Evolutionary conservation across 192 early-diverging fungal species (phyloP), one percentile per base, ranked within the genome.

Genomic region (Chytriomyces sp.): DNA sequence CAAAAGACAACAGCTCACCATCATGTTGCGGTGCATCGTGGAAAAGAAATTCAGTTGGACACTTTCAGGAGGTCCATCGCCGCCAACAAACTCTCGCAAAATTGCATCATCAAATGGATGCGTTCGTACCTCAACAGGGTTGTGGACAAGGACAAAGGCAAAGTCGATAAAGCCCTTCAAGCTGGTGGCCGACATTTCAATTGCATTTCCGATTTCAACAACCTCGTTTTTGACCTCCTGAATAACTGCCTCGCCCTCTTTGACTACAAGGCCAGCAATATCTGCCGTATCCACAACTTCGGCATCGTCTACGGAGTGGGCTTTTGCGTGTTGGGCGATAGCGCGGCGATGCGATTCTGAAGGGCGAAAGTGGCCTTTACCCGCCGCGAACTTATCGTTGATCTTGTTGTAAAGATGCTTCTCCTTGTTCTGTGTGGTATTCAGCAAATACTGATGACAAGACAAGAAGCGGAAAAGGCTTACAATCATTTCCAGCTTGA

Each of bases 41-140:
- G 39, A 36, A 56, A 81, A 81, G 49, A 81, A 78, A 28, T 54
- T 33, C 49, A 78, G 36, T 28, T 77, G 67, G 10, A 81, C 72
- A 26, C 28, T 34, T 14, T 31, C 65, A 6, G 44, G 52, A 0
- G 65, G 39, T 8, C 26, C 36, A 55, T 68, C 34, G 5, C 65
- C 65, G 12, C 65, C 65, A 30, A 68, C 65, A 55, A 68, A 68
- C 31, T 52, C 7, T 30, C 55, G 25, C 52, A 68, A 55, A 33
- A 68, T 12, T 7, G 31, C 37, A 30, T 37, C 19, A 7, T 68
- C 65, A 28, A 68, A 68, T 39, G 65, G 65, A 30, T 68, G 65
- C 33, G 65, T 37, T 6, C 30, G 36, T 0, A 68, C 12, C 22
- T 28, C 12, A 53, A 52, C 65, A 17, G 52, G 26, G 14, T 26